Base-by-base conservation (phyloP, 305 asterid species). In the Fraxinus sp. region DNA sequence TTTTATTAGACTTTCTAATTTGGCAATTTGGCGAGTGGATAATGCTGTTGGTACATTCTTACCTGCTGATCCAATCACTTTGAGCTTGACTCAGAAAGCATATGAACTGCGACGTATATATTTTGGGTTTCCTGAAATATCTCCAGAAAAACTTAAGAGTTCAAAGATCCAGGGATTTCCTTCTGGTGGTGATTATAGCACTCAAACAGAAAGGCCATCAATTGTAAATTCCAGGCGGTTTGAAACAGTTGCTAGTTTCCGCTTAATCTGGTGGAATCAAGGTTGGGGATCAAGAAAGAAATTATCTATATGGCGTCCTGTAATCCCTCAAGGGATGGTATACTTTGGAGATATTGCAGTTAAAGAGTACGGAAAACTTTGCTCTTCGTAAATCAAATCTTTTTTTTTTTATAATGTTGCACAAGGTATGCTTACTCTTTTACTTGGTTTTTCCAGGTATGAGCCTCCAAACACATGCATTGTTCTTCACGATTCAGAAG, bases 21-120 rank as follows among this genome's bases (percentile, higher is more conserved):
- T 94, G 90, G 96, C 96, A 75, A 93, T 95, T 87, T 95, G 99
- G 99, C 95, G 99, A 77, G 98, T 92, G 90, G 97, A 93, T 85
- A 95, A 95, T 91, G 91, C 97, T 49, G 73, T 86, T 86, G 98
- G 98, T 80, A 87, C 98, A 62, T 95, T 95, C 89, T 88, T 95
- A 76, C 97, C 99, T 81, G 90, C 98, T 74, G 95, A 91, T 85
- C 94, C 94, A 52, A 85, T 83, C 84, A 88, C 89, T 32, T 78
- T 88, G 89, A 84, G 85, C 79, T 84, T 87, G 88, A 83, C 90
- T 79, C 88, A 86, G 71, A 90, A 87, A 89, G 95, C 99, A 81
- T 95, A 89, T 89, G 99, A 93, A 76, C 79, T 95, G 82, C 89
- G 98, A 77, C 94, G 86, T 78, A 82, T 92, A 68, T 86, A 86